phyloP scores from a whole-genome alignment of 495 filamentous ascomycete species.

The Penicillium steckii region DNA sequence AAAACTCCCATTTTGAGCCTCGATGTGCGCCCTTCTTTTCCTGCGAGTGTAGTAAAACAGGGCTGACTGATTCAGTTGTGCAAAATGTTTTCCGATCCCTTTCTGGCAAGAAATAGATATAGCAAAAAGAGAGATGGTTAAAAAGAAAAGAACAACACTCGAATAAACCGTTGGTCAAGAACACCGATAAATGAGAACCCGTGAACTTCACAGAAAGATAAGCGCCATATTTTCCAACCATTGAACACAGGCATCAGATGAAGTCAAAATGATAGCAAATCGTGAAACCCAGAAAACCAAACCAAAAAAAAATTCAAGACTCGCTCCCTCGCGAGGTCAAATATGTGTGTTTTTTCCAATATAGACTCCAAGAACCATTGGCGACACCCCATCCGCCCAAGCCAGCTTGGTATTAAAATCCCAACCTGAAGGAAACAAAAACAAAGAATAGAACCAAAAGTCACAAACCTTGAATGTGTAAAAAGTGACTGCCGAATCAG shows the following conservation, averaged over 20 bases:
- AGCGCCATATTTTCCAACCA: conserved; percentile 15
- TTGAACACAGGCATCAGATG: conserved; percentile 6
- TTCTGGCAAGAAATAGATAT: conserved; percentile 1
- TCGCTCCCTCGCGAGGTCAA: not conserved
- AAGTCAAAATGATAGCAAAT: not conserved
- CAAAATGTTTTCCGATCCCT: conserved; percentile 7
- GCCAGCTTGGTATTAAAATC: conserved; percentile 8
- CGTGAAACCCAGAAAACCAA: not conserved
- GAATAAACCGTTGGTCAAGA: conserved; percentile 3
- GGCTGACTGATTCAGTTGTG: conserved; percentile 6
- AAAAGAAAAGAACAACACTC: conserved; percentile 11
- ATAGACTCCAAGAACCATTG: conserved; percentile 5
- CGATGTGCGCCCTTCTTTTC: conserved; percentile 9
- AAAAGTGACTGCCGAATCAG: not conserved
- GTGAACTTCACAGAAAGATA: conserved; percentile 5
- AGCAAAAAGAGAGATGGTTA: conserved; percentile 10
- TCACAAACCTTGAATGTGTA: not conserved
- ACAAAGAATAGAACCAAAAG: conserved; percentile 18
- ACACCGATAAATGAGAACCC: conserved; percentile 18
- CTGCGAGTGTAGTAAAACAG: conserved; percentile 5
- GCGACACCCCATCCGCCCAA: conserved; percentile 14
- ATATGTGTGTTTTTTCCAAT: conserved; percentile 5
- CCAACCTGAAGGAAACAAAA: conserved; percentile 8
- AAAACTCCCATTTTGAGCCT: conserved; percentile 12
- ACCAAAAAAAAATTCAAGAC: not conserved